Percentiles rank a stretch among this genome's conserved stretches.
Conservation (phyloP, 139 green algal genomes). For the Microglena sp. region DNA sequence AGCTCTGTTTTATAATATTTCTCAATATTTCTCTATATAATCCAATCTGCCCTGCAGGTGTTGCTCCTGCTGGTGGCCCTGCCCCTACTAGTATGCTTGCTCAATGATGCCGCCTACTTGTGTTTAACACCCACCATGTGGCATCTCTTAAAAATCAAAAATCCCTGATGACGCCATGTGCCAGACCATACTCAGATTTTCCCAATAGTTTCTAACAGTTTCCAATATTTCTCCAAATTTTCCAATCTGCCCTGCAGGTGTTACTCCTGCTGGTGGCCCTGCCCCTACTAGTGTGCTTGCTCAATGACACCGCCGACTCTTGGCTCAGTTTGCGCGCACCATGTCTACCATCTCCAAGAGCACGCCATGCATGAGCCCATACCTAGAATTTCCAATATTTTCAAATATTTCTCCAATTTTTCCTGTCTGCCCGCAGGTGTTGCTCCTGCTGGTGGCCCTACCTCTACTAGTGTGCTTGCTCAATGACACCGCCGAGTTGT, state of each 20-base stretch:
- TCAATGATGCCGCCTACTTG: not conserved
- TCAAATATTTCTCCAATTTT: no score
- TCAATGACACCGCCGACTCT: slow-evolving; percentile 1
- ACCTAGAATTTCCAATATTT: no score
- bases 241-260: not conserved
- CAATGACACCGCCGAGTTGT: slow-evolving; percentile 1
- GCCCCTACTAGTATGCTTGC: not conserved
- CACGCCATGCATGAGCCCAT: no score
- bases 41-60: not conserved
- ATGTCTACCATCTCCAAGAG: no score
- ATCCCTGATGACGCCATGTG: no score
- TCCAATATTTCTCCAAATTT: no score
- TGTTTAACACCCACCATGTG: slow-evolving; percentile 4
- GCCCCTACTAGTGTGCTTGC: not conserved
- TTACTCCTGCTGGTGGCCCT: not conserved
- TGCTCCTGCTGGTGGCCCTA: not conserved
- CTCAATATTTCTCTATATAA: no score
- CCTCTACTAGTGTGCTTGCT: slow-evolving; percentile 2
- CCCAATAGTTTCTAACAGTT: no score
- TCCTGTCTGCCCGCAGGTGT: not conserved
- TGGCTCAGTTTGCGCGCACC: no score
- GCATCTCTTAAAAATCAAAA: slow-evolving; percentile 3
- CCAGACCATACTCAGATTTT: no score
- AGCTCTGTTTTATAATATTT: no score
- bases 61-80: not conserved